Conservation (phyloP, 2,329 filamentous ascomycete species). For the Xylaria digitata region DNA sequence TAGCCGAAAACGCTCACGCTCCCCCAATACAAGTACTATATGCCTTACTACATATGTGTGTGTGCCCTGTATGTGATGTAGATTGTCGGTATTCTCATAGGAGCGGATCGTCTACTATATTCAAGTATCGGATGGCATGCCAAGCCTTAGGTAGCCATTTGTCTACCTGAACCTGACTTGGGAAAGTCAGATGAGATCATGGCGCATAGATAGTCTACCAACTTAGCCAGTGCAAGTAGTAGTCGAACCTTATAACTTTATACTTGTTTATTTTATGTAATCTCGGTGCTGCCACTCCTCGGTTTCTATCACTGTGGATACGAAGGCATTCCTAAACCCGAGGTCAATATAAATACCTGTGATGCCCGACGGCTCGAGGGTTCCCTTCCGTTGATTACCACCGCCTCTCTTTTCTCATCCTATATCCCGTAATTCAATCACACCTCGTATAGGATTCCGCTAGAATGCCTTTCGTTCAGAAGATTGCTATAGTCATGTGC, state of each 20-base stretch:
- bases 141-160: constrained; percentile 8
- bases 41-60: too few relatives aligned
- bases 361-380: neutral
- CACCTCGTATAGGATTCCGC: neutral
- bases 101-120: neutral
- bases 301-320: neutral
- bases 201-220: neutral
- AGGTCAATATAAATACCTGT: constrained; percentile 30
- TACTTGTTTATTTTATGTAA: constrained; percentile 7
- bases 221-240: constrained; percentile 1
- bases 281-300: neutral
- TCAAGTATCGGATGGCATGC: neutral
- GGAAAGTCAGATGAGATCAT: constrained; percentile 22
- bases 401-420: neutral
- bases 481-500: neutral
- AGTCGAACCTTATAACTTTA: constrained; percentile 11
- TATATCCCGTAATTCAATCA: neutral
- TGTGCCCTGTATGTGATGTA: too few relatives aligned
- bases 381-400: neutral
- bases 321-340: neutral
- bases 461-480: constrained; percentile 26
- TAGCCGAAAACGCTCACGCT: too few relatives aligned
- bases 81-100: neutral
- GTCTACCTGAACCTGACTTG: constrained; percentile 7
- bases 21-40: too few relatives aligned